Percentiles rank a stretch among this genome's conserved stretches.
phyloP scores from a whole-genome alignment of 2,329 filamentous ascomycete species.

The Colletotrichum incanum region DNA sequence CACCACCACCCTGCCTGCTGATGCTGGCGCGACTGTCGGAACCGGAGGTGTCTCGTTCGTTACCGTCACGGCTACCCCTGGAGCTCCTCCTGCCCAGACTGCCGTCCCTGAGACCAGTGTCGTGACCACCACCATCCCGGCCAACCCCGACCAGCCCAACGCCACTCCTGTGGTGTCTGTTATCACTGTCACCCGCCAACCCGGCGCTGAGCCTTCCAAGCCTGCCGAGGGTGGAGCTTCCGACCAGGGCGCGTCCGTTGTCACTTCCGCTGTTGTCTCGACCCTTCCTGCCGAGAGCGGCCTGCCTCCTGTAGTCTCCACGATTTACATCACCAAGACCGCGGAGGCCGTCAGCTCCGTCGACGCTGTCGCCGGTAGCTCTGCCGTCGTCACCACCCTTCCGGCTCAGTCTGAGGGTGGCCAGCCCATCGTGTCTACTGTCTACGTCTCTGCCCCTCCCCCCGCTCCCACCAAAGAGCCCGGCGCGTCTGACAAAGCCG shows the following conservation, averaged over 20 bases:
- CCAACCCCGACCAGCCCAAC: not conserved
- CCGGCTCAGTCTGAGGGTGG: conserved; percentile 15
- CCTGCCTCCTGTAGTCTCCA: not conserved
- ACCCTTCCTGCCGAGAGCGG: conserved; percentile 11
- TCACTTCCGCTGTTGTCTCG: conserved; percentile 19
- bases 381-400: conserved; percentile 28
- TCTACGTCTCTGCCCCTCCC: conserved; percentile 14
- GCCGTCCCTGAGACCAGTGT: conserved; percentile 32
- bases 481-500: conserved; percentile 5
- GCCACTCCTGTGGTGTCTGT: conserved; percentile 17
- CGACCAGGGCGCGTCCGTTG: conserved; percentile 15
- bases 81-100: conserved; percentile 30
- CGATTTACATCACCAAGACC: conserved; percentile 18
- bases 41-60: conserved; percentile 40
- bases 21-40: conserved; percentile 41
- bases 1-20: conserved; percentile 39
- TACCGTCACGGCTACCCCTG: conserved; percentile 41
- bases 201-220: conserved; percentile 11
- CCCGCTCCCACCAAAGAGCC: conserved; percentile 8
- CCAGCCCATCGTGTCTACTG: conserved; percentile 1
- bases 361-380: conserved; percentile 24
- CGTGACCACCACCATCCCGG: conserved; percentile 24
- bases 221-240: conserved; percentile 9
- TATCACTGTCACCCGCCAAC: conserved; percentile 23
- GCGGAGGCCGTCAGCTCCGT: conserved; percentile 31